Evolutionary conservation across 2,329 filamentous ascomycete genomes (phyloP).

Genomic region (Nakataea oryzae): DNA sequence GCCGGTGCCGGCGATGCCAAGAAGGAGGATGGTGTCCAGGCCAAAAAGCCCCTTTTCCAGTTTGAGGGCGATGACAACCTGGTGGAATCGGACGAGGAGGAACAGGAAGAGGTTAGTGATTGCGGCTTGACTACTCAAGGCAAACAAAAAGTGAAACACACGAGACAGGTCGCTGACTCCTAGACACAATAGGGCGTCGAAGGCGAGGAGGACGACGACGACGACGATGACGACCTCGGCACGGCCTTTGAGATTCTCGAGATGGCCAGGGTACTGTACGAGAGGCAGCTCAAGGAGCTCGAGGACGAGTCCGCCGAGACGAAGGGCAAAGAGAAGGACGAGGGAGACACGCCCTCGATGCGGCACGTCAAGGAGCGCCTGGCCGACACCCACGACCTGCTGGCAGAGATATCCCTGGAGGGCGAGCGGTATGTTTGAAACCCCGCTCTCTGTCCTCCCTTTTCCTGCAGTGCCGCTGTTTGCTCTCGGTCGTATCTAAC

Average conservation of each 20-base stretch:
- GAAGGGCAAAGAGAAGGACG: conserved; percentile 27
- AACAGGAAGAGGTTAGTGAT: conserved; percentile 28
- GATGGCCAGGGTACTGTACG: conserved; percentile 58
- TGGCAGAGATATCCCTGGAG: conserved; percentile 94
- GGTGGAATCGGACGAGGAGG: conserved; percentile 70
- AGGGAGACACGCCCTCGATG: conserved; percentile 27
- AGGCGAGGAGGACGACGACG: conserved; percentile 35
- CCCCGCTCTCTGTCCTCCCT: neutral
- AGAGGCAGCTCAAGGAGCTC: conserved; percentile 38
- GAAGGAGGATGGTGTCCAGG: conserved; percentile 21
- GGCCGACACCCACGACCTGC: conserved; percentile 85
- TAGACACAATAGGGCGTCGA: conserved; percentile 19
- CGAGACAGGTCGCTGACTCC: neutral
- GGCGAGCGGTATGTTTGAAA: conserved; percentile 58
- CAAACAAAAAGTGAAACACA: neutral
- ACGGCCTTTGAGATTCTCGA: conserved; percentile 80
- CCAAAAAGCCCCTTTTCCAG: conserved; percentile 75
- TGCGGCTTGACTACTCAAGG: neutral
- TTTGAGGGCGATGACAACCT: conserved; percentile 94
- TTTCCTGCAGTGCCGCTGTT: neutral
- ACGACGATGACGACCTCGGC: conserved; percentile 63
- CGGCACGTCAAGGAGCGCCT: conserved; percentile 72
- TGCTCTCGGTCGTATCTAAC: neutral
- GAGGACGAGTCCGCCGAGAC: conserved; percentile 24
- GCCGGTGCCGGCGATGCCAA: conserved; percentile 28